Base-by-base conservation (phyloP, 192 early-diverging fungal species). In the Allomyces arbusculus region DNA sequence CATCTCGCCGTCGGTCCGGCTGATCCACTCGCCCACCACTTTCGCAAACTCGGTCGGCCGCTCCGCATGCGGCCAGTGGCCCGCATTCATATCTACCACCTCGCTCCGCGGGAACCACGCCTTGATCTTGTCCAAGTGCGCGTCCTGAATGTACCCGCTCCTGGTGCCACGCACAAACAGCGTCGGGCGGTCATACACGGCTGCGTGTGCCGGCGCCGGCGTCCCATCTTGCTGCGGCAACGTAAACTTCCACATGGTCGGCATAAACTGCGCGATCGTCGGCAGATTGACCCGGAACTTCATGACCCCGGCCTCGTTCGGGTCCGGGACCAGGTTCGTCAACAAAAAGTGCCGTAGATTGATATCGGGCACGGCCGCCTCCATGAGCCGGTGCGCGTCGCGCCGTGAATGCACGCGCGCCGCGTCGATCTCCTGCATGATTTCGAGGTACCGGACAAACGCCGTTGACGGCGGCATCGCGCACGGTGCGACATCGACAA, bases 61-160 rank as follows among this genome's bases (percentile, higher is more conserved):
- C 71, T 88, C 84, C 0, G 85, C 79, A 72, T 88, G 87, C n/a
- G 86, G 79, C 94, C 94, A 97, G 70, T 97, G 94, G 0, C 92
- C 92, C 22, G 91, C 82, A 62, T 95, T 84, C 23, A 97, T 69
- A 64, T 76, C 74, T 14, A 71, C 71, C 24, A 95, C 66, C 64
- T 78, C 67, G 4, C 82, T 71, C 23, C 86, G 70, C 1, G 95
- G 91, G 69, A 97, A 97, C 61, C 81, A 79, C 12, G 66, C 50
- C 61, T 72, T 64, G 66, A 97, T 94, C 14, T 61, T 67, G 10
- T 79, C 76, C 14, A 79, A 70, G 63, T 72, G 63, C 24, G 77
- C 25, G 5, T 82, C 82, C 19, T 72, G 69, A 23, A 94, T 74
- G 69, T 94, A 92, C 12, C 75, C 77, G 9, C 83, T 84, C 61